A percentile compares a stretch with the other conserved stretches of the same genome.
Evolutionary conservation across 495 filamentous ascomycete genomes (phyloP).

Genomic region (Venustampulla echinocandica): DNA sequence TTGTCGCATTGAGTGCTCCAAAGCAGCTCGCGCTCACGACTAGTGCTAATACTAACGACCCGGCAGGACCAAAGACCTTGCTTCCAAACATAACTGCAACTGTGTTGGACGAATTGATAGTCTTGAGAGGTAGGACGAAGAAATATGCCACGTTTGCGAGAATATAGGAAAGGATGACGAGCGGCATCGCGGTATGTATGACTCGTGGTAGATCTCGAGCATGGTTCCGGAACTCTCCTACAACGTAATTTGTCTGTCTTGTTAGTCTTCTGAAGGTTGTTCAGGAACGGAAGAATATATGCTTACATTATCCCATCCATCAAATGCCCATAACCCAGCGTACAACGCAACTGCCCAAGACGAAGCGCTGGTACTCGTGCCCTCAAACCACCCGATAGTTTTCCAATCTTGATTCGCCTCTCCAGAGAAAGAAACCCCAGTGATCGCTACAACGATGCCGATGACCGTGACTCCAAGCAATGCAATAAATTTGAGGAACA

Average conservation of each 20-base stretch:
- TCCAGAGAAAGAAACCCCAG: slow-evolving; percentile 69
- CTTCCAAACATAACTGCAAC: slow-evolving; percentile 89
- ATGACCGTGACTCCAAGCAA: slow-evolving; percentile 79
- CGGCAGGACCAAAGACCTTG: slow-evolving; percentile 78
- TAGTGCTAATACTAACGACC: slow-evolving; percentile 77
- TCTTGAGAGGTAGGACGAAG: slow-evolving; percentile 75
- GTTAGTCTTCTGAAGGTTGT: neutral
- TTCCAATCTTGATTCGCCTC: slow-evolving; percentile 82
- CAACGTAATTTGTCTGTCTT: slow-evolving; percentile 84
- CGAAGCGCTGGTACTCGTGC: slow-evolving; percentile 67
- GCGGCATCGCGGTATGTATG: slow-evolving; percentile 93
- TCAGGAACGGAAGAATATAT: slow-evolving; percentile 1
- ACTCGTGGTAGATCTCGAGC: slow-evolving; percentile 84
- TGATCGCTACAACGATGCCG: slow-evolving; percentile 82
- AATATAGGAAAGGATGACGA: slow-evolving; percentile 85
- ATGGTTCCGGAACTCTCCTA: slow-evolving; percentile 90
- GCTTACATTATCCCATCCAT: slow-evolving; percentile 96
- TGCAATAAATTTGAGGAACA: slow-evolving; percentile 94
- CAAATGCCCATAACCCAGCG: slow-evolving; percentile 94
- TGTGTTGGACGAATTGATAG: slow-evolving; percentile 80
- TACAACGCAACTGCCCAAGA: slow-evolving; percentile 90
- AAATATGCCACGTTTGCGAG: slow-evolving; percentile 90
- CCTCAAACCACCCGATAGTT: slow-evolving; percentile 77
- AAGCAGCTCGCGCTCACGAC: slow-evolving; percentile 84
- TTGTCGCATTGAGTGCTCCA: slow-evolving; percentile 87